A percentile compares a stretch with the other conserved stretches of the same genome.
phyloP scores from a whole-genome alignment of 2,329 filamentous ascomycete species.

The Rhynchosporium secalis region DNA sequence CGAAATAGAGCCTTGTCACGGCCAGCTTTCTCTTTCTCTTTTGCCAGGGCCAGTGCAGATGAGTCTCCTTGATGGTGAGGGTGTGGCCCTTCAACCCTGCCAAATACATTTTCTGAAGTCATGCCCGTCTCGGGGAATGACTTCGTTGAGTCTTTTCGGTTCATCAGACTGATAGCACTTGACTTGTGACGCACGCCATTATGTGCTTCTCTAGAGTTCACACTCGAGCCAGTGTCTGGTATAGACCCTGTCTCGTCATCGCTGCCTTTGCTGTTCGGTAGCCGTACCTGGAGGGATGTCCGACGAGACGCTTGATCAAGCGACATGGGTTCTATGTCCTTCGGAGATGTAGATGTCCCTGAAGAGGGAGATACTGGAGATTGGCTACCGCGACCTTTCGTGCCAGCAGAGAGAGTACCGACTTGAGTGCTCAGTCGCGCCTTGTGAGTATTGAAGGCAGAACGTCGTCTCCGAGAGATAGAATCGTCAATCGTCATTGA shows the following conservation, averaged over 20 bases:
- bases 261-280: conserved; percentile 27
- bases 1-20: conserved; percentile 50
- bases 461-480: conserved; percentile 53
- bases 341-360: conserved; percentile 28
- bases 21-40: conserved; percentile 40
- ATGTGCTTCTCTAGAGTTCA: conserved; percentile 39
- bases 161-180: conserved; percentile 63
- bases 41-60: conserved; percentile 43
- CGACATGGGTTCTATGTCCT: conserved; percentile 23
- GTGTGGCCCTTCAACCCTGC: conserved; percentile 58
- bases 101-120: conserved; percentile 63
- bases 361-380: conserved; percentile 33
- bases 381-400: conserved; percentile 24
- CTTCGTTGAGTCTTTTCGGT: conserved; percentile 57
- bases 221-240: conserved; percentile 35
- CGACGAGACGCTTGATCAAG: conserved; percentile 24
- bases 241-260: conserved; percentile 39
- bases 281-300: conserved; percentile 19
- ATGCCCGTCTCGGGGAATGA: conserved; percentile 65
- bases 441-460: conserved; percentile 53
- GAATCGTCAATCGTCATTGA: conserved; percentile 82
- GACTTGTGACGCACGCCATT: conserved; percentile 55
- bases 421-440: conserved; percentile 44
- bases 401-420: conserved; percentile 19
- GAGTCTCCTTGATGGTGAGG: conserved; percentile 37